Evolutionary conservation across 306 rosid genomes (phyloP).

Genomic region (Alnus rubra): DNA sequence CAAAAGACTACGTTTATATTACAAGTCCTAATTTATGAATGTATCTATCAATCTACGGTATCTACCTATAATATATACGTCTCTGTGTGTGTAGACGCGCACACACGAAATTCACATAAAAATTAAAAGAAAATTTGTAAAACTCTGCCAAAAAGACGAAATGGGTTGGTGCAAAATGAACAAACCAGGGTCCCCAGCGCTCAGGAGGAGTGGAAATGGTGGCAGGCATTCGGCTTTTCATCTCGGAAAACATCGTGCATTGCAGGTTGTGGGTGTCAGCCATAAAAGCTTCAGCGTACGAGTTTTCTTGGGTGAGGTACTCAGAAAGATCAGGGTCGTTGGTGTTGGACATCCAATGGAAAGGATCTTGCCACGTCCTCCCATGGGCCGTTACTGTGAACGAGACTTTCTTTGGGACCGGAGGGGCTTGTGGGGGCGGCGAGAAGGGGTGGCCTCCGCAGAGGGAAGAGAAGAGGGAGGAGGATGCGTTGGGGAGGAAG

Average conservation of each 20-base stretch:
- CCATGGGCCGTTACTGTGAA: conserved; percentile 65
- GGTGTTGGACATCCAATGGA: conserved; percentile 83
- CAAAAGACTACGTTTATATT: not conserved
- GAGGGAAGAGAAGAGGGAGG: conserved; percentile 42
- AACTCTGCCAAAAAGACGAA: conserved; percentile 5
- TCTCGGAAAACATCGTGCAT: conserved; percentile 59
- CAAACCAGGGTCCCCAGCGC: conserved; percentile 93
- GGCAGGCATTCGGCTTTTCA: conserved; percentile 66
- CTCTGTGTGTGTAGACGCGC: not conserved
- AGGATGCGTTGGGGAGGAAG: conserved; percentile 21
- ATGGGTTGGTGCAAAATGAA: conserved; percentile 12
- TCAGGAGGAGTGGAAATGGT: conserved; percentile 82
- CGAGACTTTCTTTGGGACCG: conserved; percentile 59
- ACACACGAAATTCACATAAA: not conserved
- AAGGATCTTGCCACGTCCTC: conserved; percentile 69
- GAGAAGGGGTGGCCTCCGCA: conserved; percentile 38
- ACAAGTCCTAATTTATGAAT: not conserved
- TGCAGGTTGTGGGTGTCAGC: conserved; percentile 60
- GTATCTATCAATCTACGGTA: too few relatives aligned
- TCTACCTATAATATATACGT: too few relatives aligned
- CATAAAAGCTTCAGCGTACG: conserved; percentile 79
- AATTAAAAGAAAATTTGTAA: not conserved
- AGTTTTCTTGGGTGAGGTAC: conserved; percentile 65
- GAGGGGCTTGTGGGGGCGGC: conserved; percentile 47
- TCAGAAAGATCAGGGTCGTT: conserved; percentile 57